phyloP scores from a whole-genome alignment of 768 basidiomycete genomes.

The Tephrocybe sp. region DNA sequence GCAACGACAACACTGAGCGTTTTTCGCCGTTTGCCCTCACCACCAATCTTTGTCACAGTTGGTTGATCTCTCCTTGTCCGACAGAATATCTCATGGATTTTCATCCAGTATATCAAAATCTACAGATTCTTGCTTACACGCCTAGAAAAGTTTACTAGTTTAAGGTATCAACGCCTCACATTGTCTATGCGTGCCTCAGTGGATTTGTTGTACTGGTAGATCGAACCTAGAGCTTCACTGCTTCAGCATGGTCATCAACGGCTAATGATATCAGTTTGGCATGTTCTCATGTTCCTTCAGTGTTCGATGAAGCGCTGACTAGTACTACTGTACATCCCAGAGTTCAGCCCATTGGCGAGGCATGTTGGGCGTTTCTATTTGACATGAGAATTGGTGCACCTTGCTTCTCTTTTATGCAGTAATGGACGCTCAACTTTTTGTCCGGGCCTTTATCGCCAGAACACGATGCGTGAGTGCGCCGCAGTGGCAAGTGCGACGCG shows the following conservation, averaged over 20 bases:
- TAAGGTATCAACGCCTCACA: conserved; percentile 66
- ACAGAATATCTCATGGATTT: conserved; percentile 41
- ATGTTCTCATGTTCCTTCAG: conserved; percentile 92
- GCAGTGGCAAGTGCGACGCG: too few species aligned
- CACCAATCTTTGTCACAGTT: conserved; percentile 5
- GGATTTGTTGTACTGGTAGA: conserved; percentile 80
- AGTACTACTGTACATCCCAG: conserved; percentile 1
- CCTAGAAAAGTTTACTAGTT: conserved; percentile 34
- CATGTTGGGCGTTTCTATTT: conserved; percentile 92
- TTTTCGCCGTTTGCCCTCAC: conserved; percentile 17
- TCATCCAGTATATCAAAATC: conserved; percentile 39
- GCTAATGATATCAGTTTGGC: conserved; percentile 64
- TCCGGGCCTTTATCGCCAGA: conserved; percentile 81
- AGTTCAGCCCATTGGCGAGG: conserved; percentile 82
- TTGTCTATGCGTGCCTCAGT: conserved; percentile 76
- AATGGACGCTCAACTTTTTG: not conserved
- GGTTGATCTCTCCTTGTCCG: conserved; percentile 1
- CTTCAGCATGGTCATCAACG: not conserved
- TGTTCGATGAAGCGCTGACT: conserved; percentile 14
- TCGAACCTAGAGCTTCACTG: too few species aligned
- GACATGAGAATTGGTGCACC: conserved; percentile 81
- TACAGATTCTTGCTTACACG: not conserved
- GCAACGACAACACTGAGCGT: conserved; percentile 18
- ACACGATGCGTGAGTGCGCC: too few species aligned
- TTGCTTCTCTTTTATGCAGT: not conserved